phyloP scores from a whole-genome alignment of 225 moss, liverwort and hornwort genomes.

The Pseudoscleropodium purum region DNA sequence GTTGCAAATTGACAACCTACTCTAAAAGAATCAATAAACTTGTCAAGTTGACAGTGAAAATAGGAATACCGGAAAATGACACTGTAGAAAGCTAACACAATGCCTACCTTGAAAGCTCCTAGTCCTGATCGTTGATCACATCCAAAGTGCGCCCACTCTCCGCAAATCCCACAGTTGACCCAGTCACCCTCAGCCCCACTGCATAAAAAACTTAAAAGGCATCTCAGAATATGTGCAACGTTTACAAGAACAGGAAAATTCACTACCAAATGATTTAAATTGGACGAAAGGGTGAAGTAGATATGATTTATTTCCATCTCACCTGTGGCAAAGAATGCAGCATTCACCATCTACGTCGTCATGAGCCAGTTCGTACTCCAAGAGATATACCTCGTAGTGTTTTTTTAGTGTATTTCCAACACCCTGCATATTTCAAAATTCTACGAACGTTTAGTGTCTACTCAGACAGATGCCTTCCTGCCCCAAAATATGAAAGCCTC shows the following conservation, averaged over 20 bases:
- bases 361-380: constrained; percentile 97
- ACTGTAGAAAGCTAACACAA: background rate
- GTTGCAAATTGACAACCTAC: background rate
- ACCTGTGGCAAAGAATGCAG: constrained; percentile 99
- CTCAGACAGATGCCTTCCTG: background rate
- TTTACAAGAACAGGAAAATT: background rate
- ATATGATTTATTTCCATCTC: background rate
- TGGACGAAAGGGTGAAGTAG: background rate
- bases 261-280: background rate
- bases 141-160: constrained; percentile 98
- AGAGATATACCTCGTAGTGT: constrained; percentile 86
- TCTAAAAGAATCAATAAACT: background rate
- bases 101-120: constrained; percentile 80
- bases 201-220: background rate
- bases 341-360: constrained; percentile 98
- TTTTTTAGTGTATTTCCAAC: constrained; percentile 97
- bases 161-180: constrained; percentile 96
- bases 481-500: background rate
- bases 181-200: constrained; percentile 99
- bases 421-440: constrained; percentile 33
- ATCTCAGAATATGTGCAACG: background rate
- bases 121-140: constrained; percentile 91
- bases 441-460: background rate
- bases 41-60: background rate
- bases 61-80: background rate